Percentiles rank a stretch among this genome's conserved stretches.
Conservation (phyloP, 2,329 filamentous ascomycete species). For the Fusarium sulawesiense region DNA sequence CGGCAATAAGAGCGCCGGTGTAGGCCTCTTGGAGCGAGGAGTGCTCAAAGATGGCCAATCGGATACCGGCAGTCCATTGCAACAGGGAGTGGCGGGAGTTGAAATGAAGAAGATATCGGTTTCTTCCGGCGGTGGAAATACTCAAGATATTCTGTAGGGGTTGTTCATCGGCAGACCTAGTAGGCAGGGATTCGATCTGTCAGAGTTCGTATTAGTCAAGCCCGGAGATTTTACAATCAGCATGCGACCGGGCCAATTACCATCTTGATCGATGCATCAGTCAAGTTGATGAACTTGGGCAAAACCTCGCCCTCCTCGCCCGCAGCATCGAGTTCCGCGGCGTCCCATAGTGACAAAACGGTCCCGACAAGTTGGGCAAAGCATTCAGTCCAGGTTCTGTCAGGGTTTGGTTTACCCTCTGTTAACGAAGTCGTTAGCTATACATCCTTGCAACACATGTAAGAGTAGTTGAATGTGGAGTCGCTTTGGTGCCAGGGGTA, state of each 20-base stretch:
- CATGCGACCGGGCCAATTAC: constrained; percentile 60
- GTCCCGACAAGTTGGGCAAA: constrained; percentile 97
- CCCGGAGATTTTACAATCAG: neutral
- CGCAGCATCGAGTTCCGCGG: constrained; percentile 87
- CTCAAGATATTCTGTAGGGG: constrained; percentile 94
- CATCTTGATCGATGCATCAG: constrained; percentile 98
- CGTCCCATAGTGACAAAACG: constrained; percentile 95
- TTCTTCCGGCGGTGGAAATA: constrained; percentile 93
- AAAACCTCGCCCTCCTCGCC: constrained; percentile 86
- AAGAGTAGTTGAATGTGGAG: constrained; percentile 18
- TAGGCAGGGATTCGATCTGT: constrained; percentile 89
- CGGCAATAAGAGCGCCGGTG: constrained; percentile 93
- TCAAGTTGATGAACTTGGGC: constrained; percentile 94
- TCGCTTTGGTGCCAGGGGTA: constrained; percentile 25
- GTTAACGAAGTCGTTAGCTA: constrained; percentile 40
- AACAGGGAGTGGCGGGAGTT: constrained; percentile 92
- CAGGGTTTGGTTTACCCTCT: constrained; percentile 88
- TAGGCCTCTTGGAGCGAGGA: constrained; percentile 95
- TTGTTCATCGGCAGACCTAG: constrained; percentile 79
- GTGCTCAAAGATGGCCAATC: constrained; percentile 94
- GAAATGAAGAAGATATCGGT: constrained; percentile 95
- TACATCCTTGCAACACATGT: constrained; percentile 19
- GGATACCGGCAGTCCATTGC: constrained; percentile 95
- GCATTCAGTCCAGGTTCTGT: constrained; percentile 94
- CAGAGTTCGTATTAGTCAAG: constrained; percentile 34